Evolutionary conservation across 208 protist species (phyloP), one percentile per base, ranked within the genome.

Genomic region (Acanthamoeba triangularis): DNA sequence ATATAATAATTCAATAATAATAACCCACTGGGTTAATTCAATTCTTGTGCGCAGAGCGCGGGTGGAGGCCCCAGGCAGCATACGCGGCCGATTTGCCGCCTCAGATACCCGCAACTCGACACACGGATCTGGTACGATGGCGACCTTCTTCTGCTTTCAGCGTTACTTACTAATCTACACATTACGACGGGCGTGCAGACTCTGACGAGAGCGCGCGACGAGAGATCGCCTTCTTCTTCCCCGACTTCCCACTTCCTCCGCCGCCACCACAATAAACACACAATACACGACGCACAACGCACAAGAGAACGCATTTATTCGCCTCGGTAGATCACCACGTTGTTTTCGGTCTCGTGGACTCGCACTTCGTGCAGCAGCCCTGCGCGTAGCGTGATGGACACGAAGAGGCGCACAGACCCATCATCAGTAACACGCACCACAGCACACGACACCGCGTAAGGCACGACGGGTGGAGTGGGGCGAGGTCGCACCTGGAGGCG

Each of bases 271-370:
- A 80, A 49, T 80, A 80, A 80, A 41, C n/a, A n/a, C 52, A 20
- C n/a, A n/a, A n/a, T n/a, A n/a, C n/a, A n/a, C n/a, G n/a, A n/a
- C n/a, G n/a, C n/a, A n/a, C n/a, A n/a, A n/a, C n/a, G n/a, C n/a
- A n/a, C n/a, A n/a, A 8, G 44, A 78, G 11, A 8, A 0, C 3
- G 14, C 2, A 67, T 18, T 76, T 94, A 96, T 25, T 96, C 76
- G 25, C 93, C 95, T 0, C 91, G 54, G 91, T 95, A 96, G 28
- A 92, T 52, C 10, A 95, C 95, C 3, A 97, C 44, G 41, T 96
- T 97, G 44, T 95, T 96, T 10, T 94, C 95, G 33, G 95, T 97
- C 65, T 97, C 96, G 59, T 94, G 69, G 4, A 97, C 30, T 28
- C 94, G 93, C 61, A 96, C 93, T 69, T 96, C 90, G n/a, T 97